A percentile compares a stretch with the other conserved stretches of the same genome.
phyloP scores from a whole-genome alignment of 2,329 filamentous ascomycete species.

The Metarhizium humberi region DNA sequence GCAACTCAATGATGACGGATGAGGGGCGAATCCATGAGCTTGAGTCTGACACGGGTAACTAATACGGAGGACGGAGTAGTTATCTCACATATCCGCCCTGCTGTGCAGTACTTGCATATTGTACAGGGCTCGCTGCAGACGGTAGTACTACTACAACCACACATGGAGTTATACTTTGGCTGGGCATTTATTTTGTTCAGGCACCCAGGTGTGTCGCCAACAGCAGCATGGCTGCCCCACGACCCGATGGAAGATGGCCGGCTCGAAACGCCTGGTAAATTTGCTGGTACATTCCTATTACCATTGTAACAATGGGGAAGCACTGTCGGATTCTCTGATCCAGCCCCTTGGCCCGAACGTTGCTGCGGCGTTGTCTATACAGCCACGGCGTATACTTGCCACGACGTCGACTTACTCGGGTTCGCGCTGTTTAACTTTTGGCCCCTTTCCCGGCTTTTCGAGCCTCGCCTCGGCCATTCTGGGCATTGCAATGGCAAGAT shows the following conservation, averaged over 20 bases:
- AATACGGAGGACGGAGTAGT: no score
- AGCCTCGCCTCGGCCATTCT: background rate
- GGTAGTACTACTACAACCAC: no score
- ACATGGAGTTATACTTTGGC: background rate
- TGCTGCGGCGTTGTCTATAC: background rate
- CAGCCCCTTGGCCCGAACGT: constrained; percentile 3
- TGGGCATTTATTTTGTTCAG: background rate
- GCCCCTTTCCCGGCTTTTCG: background rate
- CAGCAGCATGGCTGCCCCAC: constrained; percentile 3
- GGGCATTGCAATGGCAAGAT: background rate
- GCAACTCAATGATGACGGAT: background rate
- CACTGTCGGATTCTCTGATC: background rate
- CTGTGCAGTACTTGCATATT: no score
- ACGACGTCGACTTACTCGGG: background rate
- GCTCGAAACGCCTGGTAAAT: background rate
- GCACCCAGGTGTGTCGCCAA: constrained; percentile 1
- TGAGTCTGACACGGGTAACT: background rate
- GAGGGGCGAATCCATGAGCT: background rate
- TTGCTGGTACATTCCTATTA: background rate
- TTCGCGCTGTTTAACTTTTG: background rate
- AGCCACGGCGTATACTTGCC: background rate
- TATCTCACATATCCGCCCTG: no score
- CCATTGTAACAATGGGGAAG: background rate
- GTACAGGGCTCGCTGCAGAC: no score
- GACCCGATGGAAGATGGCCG: background rate